phyloP scores from a whole-genome alignment of 2,329 filamentous ascomycete species.

The Fusarium nisikadoi region DNA sequence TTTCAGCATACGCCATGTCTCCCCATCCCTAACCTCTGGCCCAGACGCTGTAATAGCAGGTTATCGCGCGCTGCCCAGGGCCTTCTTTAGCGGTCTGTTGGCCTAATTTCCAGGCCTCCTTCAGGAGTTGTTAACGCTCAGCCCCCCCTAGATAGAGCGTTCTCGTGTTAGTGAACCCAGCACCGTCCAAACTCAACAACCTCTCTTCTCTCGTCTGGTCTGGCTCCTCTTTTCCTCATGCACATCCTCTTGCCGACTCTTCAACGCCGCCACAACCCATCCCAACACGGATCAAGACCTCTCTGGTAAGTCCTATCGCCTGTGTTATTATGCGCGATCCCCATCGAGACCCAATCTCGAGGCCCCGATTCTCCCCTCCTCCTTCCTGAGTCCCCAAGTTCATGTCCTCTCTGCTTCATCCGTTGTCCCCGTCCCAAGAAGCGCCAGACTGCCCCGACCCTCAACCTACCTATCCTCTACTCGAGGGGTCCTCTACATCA shows the following conservation, averaged over 20 bases:
- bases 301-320: slow-evolving; percentile 53
- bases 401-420: slow-evolving; percentile 41
- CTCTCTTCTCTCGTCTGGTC: slow-evolving; percentile 43
- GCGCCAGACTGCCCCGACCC: slow-evolving; percentile 38
- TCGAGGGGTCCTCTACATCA: slow-evolving; percentile 15
- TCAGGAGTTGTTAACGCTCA: slow-evolving; percentile 20
- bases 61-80: background rate
- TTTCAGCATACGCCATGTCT: slow-evolving; percentile 20
- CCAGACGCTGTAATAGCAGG: slow-evolving; percentile 23
- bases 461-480: slow-evolving; percentile 27
- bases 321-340: slow-evolving; percentile 52
- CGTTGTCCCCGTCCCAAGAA: slow-evolving; percentile 40
- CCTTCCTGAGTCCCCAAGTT: slow-evolving; percentile 36
- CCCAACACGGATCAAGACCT: slow-evolving; percentile 47
- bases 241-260: slow-evolving; percentile 53
- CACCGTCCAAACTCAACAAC: slow-evolving; percentile 54
- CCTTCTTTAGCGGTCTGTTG: slow-evolving; percentile 4
- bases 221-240: slow-evolving; percentile 58
- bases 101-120: slow-evolving; percentile 16
- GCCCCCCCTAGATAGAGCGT: slow-evolving; percentile 17
- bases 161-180: slow-evolving; percentile 44
- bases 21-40: slow-evolving; percentile 5
- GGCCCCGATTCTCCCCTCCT: slow-evolving; percentile 39
- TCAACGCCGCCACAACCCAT: slow-evolving; percentile 49
- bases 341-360: slow-evolving; percentile 42